Evolutionary conservation across 2,329 filamentous ascomycete genomes (phyloP), one percentile per base, ranked within the genome.

Genomic region (Nothophaeocryptopus gaeumannii): DNA sequence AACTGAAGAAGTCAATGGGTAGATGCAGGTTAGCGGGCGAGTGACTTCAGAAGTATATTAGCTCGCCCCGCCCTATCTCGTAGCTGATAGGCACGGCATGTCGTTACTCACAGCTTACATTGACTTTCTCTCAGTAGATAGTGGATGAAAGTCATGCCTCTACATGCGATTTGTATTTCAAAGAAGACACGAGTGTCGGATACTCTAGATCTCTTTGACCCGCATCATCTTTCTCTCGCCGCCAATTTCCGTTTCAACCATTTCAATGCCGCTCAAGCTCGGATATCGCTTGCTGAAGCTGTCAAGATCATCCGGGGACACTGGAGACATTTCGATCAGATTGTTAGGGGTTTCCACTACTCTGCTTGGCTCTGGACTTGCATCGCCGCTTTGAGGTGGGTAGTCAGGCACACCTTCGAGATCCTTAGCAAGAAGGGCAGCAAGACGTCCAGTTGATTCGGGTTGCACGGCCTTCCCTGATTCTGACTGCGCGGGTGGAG

Each of bases 211-310:
- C 33, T 55, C 46, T 16, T 53, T 50, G 8, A 53, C 46, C 11
- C 50, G 53, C 45, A 49, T 48, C 50, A 45, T 41, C 29, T 45
- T 50, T 30, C 42, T 47, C 50, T 50, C 34, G 14, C 50, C 43
- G 20, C 53, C 50, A 47, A 65, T 60, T 37, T 65, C 63, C 29
- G 57, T 64, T 72, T 93, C 88, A 11, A 89, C 86, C 83, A 92
- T 88, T 73, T 96, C 91, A 60, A 97, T 81, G 8, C 89, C 81
- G 47, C 84, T 86, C 50, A 97, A 74, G 65, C 87, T 95, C 1
- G 92, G 92, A 69, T 90, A 96, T 51, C 89, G 78, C 70, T 90
- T 90, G 53, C 84, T 85, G 67, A 97, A 96, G 32, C 53, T 56
- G 12, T 58, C 58, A n/a, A 58, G 15, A 32, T 59, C 54, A 12